Evolutionary conservation across 2,329 filamentous ascomycete genomes (phyloP).

Genomic region (Alternaria gaisen): DNA sequence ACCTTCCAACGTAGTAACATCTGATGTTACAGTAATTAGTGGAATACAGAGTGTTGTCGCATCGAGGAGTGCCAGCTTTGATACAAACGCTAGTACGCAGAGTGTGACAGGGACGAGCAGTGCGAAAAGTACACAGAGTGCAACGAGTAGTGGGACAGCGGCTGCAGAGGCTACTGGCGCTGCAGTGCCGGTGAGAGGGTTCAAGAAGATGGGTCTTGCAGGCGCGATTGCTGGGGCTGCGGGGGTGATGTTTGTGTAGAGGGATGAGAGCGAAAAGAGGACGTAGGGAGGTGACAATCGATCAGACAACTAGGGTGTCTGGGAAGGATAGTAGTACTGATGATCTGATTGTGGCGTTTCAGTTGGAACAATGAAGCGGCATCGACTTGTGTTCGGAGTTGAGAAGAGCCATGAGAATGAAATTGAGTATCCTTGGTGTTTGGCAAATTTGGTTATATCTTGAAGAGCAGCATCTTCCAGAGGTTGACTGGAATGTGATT

Average conservation of each 20-base stretch:
- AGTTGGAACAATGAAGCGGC: background rate
- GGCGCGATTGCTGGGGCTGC: slow-evolving; percentile 31
- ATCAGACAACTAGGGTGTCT: too few species aligned
- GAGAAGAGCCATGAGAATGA: background rate
- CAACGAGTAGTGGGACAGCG: slow-evolving; percentile 2
- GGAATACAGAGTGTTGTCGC: slow-evolving; percentile 8
- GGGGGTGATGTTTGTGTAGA: slow-evolving; percentile 26
- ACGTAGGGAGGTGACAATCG: background rate
- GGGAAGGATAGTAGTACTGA: background rate
- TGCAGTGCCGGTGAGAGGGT: background rate
- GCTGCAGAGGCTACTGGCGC: slow-evolving; percentile 1
- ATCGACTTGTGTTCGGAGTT: background rate
- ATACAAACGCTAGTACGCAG: slow-evolving; percentile 1
- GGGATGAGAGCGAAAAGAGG: background rate
- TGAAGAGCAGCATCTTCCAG: background rate
- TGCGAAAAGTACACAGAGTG: background rate
- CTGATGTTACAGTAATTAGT: slow-evolving; percentile 8
- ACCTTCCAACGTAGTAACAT: background rate
- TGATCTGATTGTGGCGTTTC: background rate
- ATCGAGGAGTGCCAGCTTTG: background rate
- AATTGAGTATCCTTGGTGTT: background rate
- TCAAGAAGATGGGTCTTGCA: slow-evolving; percentile 25
- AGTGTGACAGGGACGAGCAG: background rate
- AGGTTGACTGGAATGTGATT: background rate
- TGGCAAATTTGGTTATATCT: background rate